A percentile compares a stretch with the other conserved stretches of the same genome.
Conservation (phyloP, 345 rosid genomes). For the Bruguiera sexangula region DNA sequence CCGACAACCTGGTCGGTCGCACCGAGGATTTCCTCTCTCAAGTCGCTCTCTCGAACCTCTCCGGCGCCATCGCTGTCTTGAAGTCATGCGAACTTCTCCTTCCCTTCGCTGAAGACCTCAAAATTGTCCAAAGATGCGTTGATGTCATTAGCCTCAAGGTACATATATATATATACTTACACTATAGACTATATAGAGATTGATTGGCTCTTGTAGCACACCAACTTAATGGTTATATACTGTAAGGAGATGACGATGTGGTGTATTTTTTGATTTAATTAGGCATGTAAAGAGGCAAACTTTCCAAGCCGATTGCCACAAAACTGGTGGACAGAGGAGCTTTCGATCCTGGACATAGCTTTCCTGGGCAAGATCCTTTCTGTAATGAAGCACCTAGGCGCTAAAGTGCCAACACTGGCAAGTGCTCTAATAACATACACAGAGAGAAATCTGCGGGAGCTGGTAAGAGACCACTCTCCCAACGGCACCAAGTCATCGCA, state of each 20-base stretch:
- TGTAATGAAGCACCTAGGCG: conserved; percentile 67
- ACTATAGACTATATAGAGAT: too few relatives aligned
- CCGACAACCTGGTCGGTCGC: conserved; percentile 69
- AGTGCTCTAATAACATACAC: conserved; percentile 64
- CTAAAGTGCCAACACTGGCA: conserved; percentile 57
- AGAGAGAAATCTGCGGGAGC: conserved; percentile 74
- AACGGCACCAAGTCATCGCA: conserved; percentile 36
- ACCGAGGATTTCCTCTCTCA: conserved; percentile 84
- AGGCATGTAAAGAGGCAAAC: conserved; percentile 80
- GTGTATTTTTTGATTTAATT: neutral
- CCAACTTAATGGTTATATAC: neutral
- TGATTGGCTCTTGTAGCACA: neutral
- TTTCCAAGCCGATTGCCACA: conserved; percentile 83
- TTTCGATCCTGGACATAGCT: conserved; percentile 59
- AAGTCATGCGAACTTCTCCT: conserved; percentile 80
- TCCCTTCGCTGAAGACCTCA: conserved; percentile 67
- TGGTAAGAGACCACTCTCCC: conserved; percentile 82
- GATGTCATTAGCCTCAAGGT: conserved; percentile 66
- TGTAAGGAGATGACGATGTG: too few relatives aligned
- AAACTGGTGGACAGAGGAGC: conserved; percentile 97
- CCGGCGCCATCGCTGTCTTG: conserved; percentile 76
- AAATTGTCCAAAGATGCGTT: conserved; percentile 64
- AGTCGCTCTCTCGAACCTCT: conserved; percentile 77
- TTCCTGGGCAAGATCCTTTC: conserved; percentile 48
- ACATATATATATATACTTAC: neutral